A percentile compares a stretch with the other conserved stretches of the same genome.
Conservation (phyloP, 441 rosid species). For the Adansonia madagascariensis region DNA sequence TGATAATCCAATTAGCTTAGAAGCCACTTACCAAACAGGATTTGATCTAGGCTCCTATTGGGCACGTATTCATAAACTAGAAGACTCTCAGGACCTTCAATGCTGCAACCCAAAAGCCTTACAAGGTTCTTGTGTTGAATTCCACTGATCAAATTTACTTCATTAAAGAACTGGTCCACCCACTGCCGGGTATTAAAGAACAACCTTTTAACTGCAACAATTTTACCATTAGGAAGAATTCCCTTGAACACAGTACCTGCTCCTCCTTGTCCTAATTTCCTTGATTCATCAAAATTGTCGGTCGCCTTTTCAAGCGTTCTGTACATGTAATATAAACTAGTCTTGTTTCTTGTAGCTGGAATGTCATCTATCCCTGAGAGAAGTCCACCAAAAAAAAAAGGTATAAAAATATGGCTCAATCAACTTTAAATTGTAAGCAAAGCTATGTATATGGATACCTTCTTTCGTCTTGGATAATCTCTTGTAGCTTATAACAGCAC, state of each 20-base stretch:
- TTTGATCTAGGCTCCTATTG: slow-evolving; percentile 67
- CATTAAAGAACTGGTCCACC: slow-evolving; percentile 80
- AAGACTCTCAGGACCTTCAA: slow-evolving; percentile 80
- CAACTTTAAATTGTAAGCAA: not conserved
- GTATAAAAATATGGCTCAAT: not conserved
- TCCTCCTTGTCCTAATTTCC: slow-evolving; percentile 77
- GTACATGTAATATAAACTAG: slow-evolving; percentile 47
- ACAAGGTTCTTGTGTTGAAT: slow-evolving; percentile 69
- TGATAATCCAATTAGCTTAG: not conserved
- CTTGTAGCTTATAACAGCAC: slow-evolving; percentile 53
- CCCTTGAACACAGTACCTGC: slow-evolving; percentile 74
- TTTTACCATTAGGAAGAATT: slow-evolving; percentile 59
- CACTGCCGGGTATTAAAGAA: slow-evolving; percentile 64
- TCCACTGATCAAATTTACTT: slow-evolving; percentile 65
- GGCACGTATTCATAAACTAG: slow-evolving; percentile 73
- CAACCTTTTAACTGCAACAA: slow-evolving; percentile 65
- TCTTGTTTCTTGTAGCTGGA: not conserved
- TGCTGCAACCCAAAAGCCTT: slow-evolving; percentile 72
- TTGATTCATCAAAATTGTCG: slow-evolving; percentile 44
- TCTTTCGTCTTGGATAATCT: slow-evolving; percentile 40
- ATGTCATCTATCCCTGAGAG: not conserved
- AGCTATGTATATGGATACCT: slow-evolving; percentile 34
- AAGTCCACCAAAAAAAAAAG: not conserved
- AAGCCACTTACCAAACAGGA: slow-evolving; percentile 55
- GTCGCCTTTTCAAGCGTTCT: slow-evolving; percentile 67